Evolutionary conservation across 202 grass and related monocot genomes (phyloP).

Genomic region (Saccharum hybrid): DNA sequence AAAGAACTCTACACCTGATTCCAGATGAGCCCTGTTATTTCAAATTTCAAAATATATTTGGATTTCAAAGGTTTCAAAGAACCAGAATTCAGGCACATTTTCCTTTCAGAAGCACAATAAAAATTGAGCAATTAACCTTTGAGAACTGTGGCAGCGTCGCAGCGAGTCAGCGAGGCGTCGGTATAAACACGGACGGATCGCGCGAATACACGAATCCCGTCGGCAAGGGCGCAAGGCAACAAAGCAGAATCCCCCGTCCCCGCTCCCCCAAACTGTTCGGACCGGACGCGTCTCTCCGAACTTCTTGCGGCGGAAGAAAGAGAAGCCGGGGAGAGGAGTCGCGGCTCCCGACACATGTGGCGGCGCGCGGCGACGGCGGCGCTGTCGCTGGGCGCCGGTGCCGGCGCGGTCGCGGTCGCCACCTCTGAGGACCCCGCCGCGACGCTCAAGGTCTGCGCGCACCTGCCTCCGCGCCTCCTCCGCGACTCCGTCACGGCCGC

Average conservation of each 20-base stretch:
- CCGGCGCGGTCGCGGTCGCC: constrained; percentile 54
- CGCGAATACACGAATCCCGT: constrained; percentile 32
- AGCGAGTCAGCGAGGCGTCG: constrained; percentile 2
- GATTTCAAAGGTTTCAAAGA: too few species aligned
- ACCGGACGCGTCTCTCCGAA: constrained; percentile 5
- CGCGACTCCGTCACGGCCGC: constrained; percentile 69
- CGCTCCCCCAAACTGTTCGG: background rate
- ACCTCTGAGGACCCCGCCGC: constrained; percentile 61
- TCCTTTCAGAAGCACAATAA: too few species aligned
- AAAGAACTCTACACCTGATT: too few species aligned
- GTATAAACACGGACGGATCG: constrained; percentile 40
- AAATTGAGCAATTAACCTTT: too few species aligned
- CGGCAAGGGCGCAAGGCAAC: background rate
- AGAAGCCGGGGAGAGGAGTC: background rate
- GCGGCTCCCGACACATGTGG: constrained; percentile 54
- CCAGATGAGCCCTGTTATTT: too few species aligned
- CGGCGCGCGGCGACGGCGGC: constrained; percentile 51
- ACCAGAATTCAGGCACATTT: too few species aligned
- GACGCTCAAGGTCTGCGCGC: constrained; percentile 70
- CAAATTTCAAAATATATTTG: too few species aligned
- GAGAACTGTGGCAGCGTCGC: background rate
- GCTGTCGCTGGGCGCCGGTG: constrained; percentile 56
- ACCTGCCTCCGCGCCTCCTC: constrained; percentile 80
- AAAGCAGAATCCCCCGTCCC: too few species aligned
- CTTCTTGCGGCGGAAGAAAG: constrained; percentile 56